phyloP scores from a whole-genome alignment of 1,284 basidiomycete genomes.

The Sanghuangporus weigelae region DNA sequence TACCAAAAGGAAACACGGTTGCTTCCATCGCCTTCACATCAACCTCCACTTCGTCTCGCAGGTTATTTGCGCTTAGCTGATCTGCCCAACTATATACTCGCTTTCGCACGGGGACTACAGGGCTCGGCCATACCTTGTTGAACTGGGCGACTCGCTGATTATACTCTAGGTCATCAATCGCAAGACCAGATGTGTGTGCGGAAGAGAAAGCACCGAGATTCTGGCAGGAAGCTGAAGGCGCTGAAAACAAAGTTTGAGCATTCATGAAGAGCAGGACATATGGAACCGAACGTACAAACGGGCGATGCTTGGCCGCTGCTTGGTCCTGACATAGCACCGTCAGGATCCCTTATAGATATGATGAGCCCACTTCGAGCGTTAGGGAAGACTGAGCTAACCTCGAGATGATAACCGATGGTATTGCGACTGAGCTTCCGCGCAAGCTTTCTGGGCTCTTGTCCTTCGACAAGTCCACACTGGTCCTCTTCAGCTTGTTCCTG shows the following conservation, averaged over 20 bases:
- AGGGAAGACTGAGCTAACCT: slow-evolving; percentile 24
- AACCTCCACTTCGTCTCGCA: slow-evolving; percentile 23
- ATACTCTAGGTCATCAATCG: slow-evolving; percentile 34
- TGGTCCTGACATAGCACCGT: slow-evolving; percentile 46
- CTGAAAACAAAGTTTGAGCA: neutral
- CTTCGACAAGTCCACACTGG: slow-evolving; percentile 31
- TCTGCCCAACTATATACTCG: slow-evolving; percentile 51
- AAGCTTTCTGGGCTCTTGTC: slow-evolving; percentile 23
- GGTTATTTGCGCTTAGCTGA: slow-evolving; percentile 37
- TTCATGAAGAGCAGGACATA: neutral
- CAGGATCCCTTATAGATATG: slow-evolving; percentile 27
- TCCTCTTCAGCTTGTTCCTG: slow-evolving; percentile 29
- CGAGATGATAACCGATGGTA: slow-evolving; percentile 32
- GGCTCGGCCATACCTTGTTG: slow-evolving; percentile 38
- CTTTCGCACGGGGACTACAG: slow-evolving; percentile 24
- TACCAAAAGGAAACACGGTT: neutral
- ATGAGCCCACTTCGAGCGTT: neutral
- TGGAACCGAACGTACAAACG: slow-evolving; percentile 40
- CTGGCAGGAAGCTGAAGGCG: slow-evolving; percentile 8
- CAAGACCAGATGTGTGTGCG: slow-evolving; percentile 38
- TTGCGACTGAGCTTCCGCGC: slow-evolving; percentile 18
- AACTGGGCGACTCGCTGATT: slow-evolving; percentile 42
- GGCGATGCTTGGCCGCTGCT: slow-evolving; percentile 74
- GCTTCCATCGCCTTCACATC: neutral
- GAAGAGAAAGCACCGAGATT: slow-evolving; percentile 21